Conservation (phyloP, 768 basidiomycete genomes). For the Chalciporus sphaerocephalus region DNA sequence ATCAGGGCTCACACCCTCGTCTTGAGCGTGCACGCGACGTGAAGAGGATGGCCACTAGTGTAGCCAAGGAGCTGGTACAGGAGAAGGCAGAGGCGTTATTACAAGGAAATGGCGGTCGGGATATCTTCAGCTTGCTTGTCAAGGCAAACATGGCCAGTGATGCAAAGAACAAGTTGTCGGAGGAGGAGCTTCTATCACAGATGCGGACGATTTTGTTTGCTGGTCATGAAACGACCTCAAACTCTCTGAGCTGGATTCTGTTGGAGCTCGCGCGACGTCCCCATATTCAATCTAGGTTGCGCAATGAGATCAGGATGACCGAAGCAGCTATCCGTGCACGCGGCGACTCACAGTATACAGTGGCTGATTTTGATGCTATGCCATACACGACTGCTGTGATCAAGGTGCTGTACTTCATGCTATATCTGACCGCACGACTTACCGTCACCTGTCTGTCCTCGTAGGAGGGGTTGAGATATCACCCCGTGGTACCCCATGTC, state of each 20-base stretch:
- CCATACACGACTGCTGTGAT: slow-evolving; percentile 38
- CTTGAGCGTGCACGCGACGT: slow-evolving; percentile 15
- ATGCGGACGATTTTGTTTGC: slow-evolving; percentile 42
- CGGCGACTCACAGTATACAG: slow-evolving; percentile 8
- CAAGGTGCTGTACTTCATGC: slow-evolving; percentile 14
- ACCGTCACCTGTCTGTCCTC: neutral
- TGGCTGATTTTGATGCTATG: slow-evolving; percentile 50
- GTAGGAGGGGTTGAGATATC: slow-evolving; percentile 45
- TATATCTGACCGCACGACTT: slow-evolving; percentile 13
- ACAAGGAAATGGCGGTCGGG: slow-evolving; percentile 13
- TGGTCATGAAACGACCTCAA: slow-evolving; percentile 61
- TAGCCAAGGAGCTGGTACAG: slow-evolving; percentile 16
- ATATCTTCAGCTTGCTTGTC: slow-evolving; percentile 34
- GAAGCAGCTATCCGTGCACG: slow-evolving; percentile 9
- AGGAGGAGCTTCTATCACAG: slow-evolving; percentile 15
- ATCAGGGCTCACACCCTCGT: neutral
- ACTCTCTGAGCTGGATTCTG: slow-evolving; percentile 55
- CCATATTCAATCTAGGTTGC: slow-evolving; percentile 54
- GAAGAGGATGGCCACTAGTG: slow-evolving; percentile 1
- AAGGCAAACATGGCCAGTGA: slow-evolving; percentile 28
- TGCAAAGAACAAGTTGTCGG: slow-evolving; percentile 21
- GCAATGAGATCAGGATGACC: slow-evolving; percentile 28
- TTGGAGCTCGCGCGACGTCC: slow-evolving; percentile 58
- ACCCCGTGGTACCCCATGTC: slow-evolving; percentile 51
- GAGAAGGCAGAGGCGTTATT: slow-evolving; percentile 15